Evolutionary conservation across 176 grass and related monocot genomes (phyloP), one percentile per base, ranked within the genome.

Genomic region (Aegilops sharonensis): DNA sequence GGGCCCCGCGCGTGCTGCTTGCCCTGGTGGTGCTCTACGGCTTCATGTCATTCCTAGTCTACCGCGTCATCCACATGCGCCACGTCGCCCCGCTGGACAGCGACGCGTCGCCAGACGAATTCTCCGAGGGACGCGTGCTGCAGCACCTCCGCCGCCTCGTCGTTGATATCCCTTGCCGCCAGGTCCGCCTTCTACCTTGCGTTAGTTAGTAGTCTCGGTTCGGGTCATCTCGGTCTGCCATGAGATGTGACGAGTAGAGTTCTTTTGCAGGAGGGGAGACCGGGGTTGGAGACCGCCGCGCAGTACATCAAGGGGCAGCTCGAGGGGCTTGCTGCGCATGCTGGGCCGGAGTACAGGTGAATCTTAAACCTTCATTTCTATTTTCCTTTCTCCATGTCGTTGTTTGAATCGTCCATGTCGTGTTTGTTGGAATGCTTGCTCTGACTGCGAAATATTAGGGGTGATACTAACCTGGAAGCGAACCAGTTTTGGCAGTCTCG

Each of bases 271-370:
- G 97, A 95, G 75, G 97, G 94, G 48, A 91, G 39, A 72, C 92
- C 96, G 9, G 97, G 97, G 7, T 34, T 98, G 74, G 96, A 98
- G 87, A 89, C 67, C 52, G 92, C 94, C 21, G 92, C 97, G 43
- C 88, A 88, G 81, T 98, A 98, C 79, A 98, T 98, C 86, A 94
- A 86, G 83, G 77, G 70, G 80, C 84, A 98, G 85, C 81, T 98
- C 29, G 82, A 95, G 87, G 88, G 47, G 35, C 82, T 98, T 23
- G 92, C 94, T 12, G 81, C 62, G 2, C 85, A 70, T 36, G 94
- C 94, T 9, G 92, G 92, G 27, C 75, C 92, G 2, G 88, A 83
- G 79, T 98, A 92, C 77, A 95, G 90, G 97, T 95, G 12, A 88
- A 80, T 81, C 78, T 20, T 47, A 66, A 65, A 15, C 59, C 23